These are phyloP conservation scores for Globisporangium cederbergense DNA, from an alignment of 352 stramenopile species.

Conservation along the genomic window DNA sequence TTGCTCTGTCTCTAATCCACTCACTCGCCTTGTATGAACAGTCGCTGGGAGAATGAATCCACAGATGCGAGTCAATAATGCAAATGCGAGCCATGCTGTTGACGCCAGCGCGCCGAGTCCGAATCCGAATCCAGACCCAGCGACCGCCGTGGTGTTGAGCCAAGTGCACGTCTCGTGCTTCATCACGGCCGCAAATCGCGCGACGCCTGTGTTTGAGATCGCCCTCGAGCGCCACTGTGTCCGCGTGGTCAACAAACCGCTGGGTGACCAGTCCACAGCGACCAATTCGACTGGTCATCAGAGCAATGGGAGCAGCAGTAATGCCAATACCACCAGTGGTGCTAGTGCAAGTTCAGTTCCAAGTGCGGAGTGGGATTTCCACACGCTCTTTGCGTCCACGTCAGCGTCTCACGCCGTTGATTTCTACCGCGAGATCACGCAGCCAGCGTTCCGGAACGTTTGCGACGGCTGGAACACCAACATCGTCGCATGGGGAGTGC, in stretches of 20 bases:
- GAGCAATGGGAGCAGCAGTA: not conserved
- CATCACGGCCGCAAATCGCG: constrained; percentile 65
- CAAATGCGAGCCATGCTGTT: not conserved
- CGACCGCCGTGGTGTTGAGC: constrained; percentile 23
- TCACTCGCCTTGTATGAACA: constrained; percentile 8
- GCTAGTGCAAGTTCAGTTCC: constrained; percentile 3
- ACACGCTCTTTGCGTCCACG: constrained; percentile 51
- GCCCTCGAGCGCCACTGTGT: constrained; percentile 39
- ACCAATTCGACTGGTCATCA: not conserved
- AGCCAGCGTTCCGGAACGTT: constrained; percentile 37
- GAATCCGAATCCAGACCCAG: not conserved
- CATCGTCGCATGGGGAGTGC: constrained; percentile 56
- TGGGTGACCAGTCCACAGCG: constrained; percentile 10
- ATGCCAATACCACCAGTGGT: not conserved
- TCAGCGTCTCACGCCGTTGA: constrained; percentile 35
- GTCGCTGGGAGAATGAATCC: not conserved
- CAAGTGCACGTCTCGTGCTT: constrained; percentile 68
- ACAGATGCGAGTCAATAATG: not conserved
- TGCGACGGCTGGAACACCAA: constrained; percentile 61
- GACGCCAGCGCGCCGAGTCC: constrained; percentile 1
- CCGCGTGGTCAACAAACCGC: constrained; percentile 36
- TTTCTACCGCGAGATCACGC: constrained; percentile 60
- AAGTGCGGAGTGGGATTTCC: constrained; percentile 54
- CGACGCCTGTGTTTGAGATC: constrained; percentile 58
- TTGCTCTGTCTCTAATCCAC: not conserved